These are phyloP conservation scores for Candida fluviatilis DNA, from an alignment of 805 yeast species.

Conservation along the genomic window DNA sequence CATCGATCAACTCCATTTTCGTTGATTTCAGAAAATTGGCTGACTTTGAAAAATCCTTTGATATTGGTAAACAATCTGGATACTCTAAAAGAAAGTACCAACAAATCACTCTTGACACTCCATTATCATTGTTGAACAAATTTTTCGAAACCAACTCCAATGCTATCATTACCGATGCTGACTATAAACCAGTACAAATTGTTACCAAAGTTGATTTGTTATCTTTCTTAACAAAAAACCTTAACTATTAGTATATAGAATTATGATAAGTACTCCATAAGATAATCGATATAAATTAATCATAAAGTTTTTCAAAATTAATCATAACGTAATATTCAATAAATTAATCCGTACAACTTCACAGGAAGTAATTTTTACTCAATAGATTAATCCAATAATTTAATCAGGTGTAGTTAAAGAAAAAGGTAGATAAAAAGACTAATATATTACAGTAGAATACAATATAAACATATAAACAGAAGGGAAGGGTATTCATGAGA, in stretches of 20 bases:
- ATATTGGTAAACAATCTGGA: slow-evolving; percentile 52
- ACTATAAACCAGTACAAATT: slow-evolving; percentile 70
- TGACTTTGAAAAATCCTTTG: slow-evolving; percentile 60
- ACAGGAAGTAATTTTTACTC: too few species aligned
- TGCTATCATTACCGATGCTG: slow-evolving; percentile 73
- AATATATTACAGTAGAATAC: slow-evolving; percentile 3
- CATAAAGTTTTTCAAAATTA: too few species aligned
- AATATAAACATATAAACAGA: slow-evolving; percentile 1
- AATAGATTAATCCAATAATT: too few species aligned
- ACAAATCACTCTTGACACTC: slow-evolving; percentile 61
- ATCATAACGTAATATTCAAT: not conserved
- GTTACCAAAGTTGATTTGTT: slow-evolving; percentile 85
- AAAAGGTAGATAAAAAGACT: too few species aligned
- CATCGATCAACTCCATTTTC: slow-evolving; percentile 55
- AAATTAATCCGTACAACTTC: not conserved
- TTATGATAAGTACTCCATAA: too few species aligned
- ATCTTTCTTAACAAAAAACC: slow-evolving; percentile 44
- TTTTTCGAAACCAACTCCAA: slow-evolving; percentile 83
- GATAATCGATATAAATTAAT: too few species aligned
- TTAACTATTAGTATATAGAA: slow-evolving; percentile 9
- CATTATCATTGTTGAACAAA: slow-evolving; percentile 62
- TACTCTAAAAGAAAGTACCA: slow-evolving; percentile 64
- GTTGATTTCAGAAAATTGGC: slow-evolving; percentile 72
- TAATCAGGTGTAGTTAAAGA: too few species aligned
- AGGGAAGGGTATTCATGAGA: slow-evolving; percentile 46